These are phyloP conservation scores for Pyrenophora teres DNA, from an alignment of 2,329 filamentous ascomycete species.

Conservation along the genomic window DNA sequence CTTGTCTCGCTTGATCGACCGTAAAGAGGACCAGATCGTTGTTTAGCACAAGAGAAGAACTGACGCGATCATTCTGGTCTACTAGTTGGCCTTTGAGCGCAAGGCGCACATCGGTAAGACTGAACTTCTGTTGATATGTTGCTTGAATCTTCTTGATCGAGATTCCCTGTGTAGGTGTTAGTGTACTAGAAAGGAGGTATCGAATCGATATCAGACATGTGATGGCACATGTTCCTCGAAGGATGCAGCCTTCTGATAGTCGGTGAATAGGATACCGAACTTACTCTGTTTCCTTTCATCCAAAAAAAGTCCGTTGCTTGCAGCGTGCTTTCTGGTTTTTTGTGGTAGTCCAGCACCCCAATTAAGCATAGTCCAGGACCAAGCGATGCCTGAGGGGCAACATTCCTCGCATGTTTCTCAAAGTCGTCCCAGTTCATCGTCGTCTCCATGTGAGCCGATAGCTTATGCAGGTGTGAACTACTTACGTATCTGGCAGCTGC, in stretches of 20 bases:
- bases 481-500: too few relatives aligned
- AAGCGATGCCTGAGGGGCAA: conserved; percentile 22
- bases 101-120: conserved; percentile 21
- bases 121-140: conserved; percentile 17
- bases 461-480: too few relatives aligned
- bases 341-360: conserved; percentile 38
- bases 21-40: conserved; percentile 13
- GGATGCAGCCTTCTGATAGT: too few relatives aligned
- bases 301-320: conserved; percentile 41
- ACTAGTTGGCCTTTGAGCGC: conserved; percentile 16
- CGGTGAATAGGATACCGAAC: conserved; percentile 4
- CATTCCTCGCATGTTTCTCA: conserved; percentile 22
- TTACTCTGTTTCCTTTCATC: conserved; percentile 42
- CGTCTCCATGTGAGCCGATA: neutral
- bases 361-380: conserved; percentile 40
- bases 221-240: too few relatives aligned
- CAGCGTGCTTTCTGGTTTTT: conserved; percentile 13
- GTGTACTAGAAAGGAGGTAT: neutral
- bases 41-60: conserved; percentile 5
- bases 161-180: conserved; percentile 24
- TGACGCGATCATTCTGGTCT: conserved; percentile 4
- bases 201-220: too few relatives aligned
- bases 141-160: conserved; percentile 23
- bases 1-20: neutral
- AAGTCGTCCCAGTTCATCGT: conserved; percentile 30